These are phyloP conservation scores for Ceratocystis alfenasii DNA, from an alignment of 2,329 filamentous ascomycete species.

Conservation along the genomic window DNA sequence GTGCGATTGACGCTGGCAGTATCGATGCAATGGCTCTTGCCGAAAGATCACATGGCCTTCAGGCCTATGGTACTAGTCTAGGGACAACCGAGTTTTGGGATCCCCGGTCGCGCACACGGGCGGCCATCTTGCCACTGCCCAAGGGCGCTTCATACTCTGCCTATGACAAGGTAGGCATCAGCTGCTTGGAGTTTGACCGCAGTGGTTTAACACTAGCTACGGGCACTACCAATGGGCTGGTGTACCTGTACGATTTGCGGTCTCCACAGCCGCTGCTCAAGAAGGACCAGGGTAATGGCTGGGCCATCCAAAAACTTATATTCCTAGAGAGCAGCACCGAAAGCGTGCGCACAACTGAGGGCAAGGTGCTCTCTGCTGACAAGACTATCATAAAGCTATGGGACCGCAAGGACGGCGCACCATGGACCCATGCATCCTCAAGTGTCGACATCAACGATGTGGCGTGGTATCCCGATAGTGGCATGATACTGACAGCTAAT, in stretches of 20 bases:
- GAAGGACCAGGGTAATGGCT: conserved; percentile 94
- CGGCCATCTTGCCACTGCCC: conserved; percentile 51
- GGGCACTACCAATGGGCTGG: conserved; percentile 75
- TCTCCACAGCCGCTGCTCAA: conserved; percentile 73
- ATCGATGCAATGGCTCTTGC: conserved; percentile 83
- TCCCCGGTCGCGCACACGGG: conserved; percentile 66
- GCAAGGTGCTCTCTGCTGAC: conserved; percentile 83
- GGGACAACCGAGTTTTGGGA: conserved; percentile 99
- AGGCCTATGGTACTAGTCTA: conserved; percentile 85
- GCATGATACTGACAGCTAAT: conserved; percentile 94
- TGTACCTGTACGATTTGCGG: conserved; percentile 85
- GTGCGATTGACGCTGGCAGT: conserved; percentile 70
- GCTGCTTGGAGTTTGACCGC: conserved; percentile 72
- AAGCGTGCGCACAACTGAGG: conserved; percentile 65
- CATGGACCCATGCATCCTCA: conserved; percentile 93
- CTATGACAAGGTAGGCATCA: conserved; percentile 60
- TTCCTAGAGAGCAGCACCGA: conserved; percentile 55
- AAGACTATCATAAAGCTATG: conserved; percentile 96
- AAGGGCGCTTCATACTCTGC: conserved; percentile 29
- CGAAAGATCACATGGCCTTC: conserved; percentile 75
- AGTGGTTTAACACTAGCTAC: conserved; percentile 77
- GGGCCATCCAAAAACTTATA: conserved; percentile 74
- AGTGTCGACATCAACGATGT: conserved; percentile 91
- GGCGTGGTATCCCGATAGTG: conserved; percentile 80
- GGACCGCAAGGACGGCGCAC: conserved; percentile 68